phyloP scores from a whole-genome alignment of 2,329 filamentous ascomycete species.

The Xylaria sp. region DNA sequence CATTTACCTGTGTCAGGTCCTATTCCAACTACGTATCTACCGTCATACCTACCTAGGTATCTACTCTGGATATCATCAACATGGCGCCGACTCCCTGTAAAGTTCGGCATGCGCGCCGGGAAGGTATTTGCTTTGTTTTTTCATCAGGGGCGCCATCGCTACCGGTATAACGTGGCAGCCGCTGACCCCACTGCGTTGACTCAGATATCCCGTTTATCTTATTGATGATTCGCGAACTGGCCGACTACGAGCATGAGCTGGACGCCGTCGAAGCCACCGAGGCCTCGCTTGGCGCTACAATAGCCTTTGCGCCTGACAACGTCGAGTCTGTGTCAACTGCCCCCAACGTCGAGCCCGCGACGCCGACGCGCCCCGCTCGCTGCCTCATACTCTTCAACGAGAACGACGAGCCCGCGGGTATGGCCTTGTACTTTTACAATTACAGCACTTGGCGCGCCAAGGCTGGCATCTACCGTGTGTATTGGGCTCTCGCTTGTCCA shows the following conservation, averaged over 20 bases:
- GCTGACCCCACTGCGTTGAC: conserved; percentile 10
- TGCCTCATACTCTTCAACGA: conserved; percentile 70
- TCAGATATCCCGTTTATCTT: conserved; percentile 84
- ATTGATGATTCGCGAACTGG: conserved; percentile 80
- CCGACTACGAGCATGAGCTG: conserved; percentile 82
- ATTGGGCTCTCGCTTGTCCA: not conserved
- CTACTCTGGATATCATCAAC: not conserved
- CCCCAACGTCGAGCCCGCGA: conserved; percentile 59
- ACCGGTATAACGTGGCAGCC: not conserved
- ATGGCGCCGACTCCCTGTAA: conserved; percentile 44
- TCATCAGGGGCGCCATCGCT: conserved; percentile 1
- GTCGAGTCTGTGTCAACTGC: conserved; percentile 47
- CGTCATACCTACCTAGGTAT: no score
- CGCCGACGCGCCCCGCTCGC: conserved; percentile 68
- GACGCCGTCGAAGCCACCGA: conserved; percentile 79
- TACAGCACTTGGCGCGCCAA: conserved; percentile 92
- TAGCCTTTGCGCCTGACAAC: conserved; percentile 72
- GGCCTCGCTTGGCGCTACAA: conserved; percentile 71
- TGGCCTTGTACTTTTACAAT: conserved; percentile 94
- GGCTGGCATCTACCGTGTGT: conserved; percentile 75
- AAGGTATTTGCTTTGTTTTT: conserved; percentile 51
- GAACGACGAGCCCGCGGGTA: conserved; percentile 62
- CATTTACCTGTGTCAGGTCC: not conserved
- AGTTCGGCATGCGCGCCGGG: conserved; percentile 63
- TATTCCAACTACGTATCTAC: not conserved